These are phyloP conservation scores for Clitoria ternatea DNA, from an alignment of 306 rosid genomes.

Conservation along the genomic window DNA sequence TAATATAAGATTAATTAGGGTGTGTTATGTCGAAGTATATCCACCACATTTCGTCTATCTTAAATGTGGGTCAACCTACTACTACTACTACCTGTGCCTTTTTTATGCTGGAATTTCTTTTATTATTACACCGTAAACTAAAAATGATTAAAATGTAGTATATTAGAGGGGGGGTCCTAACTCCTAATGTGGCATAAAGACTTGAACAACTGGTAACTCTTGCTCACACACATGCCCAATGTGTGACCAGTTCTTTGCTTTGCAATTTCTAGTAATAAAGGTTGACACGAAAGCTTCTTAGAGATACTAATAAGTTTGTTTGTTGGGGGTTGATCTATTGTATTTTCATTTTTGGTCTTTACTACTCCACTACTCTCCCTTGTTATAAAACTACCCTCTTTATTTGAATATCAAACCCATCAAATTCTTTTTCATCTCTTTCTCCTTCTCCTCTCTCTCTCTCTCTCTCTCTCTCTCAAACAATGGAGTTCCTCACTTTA, in stretches of 20 bases:
- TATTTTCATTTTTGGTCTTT: neutral
- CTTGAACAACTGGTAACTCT: neutral
- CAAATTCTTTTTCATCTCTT: neutral
- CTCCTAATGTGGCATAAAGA: neutral
- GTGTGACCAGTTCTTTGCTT: conserved; percentile 35
- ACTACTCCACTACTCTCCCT: neutral
- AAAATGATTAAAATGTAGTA: no score
- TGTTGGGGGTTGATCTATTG: conserved; percentile 66
- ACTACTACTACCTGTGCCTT: no score
- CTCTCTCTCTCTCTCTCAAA: neutral
- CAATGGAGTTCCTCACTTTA: conserved; percentile 56
- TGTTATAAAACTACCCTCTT: conserved; percentile 22
- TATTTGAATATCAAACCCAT: conserved; percentile 11
- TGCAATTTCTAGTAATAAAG: conserved; percentile 38
- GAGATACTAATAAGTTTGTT: conserved; percentile 39
- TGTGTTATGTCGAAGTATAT: no score
- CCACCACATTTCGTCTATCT: no score
- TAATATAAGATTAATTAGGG: no score
- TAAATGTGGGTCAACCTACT: no score
- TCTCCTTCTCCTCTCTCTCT: neutral
- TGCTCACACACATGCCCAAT: conserved; percentile 29
- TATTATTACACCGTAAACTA: neutral
- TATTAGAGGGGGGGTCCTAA: no score
- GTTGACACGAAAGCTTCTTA: conserved; percentile 25
- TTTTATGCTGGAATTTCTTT: no score